Evolutionary conservation across 139 green algal genomes (phyloP).

Genomic region (Cymbomonas tetramitiformis): DNA sequence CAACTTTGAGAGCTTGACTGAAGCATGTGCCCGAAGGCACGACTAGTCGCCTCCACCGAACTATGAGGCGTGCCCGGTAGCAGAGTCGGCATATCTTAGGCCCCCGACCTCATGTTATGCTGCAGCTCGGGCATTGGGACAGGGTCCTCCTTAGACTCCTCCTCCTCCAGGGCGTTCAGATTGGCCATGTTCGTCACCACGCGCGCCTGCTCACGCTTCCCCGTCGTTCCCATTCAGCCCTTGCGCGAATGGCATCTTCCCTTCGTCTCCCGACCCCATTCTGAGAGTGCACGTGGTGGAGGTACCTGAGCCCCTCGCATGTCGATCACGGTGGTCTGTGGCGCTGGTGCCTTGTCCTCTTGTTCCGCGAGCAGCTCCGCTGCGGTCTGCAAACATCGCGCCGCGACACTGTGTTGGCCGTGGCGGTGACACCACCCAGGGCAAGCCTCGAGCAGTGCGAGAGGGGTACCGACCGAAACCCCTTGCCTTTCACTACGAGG

Average conservation of each 20-base stretch:
- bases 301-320: slow-evolving; percentile 71
- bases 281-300: neutral
- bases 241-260: slow-evolving; percentile 7
- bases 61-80: no score
- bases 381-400: no score
- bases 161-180: slow-evolving; percentile 41
- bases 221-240: slow-evolving; percentile 1
- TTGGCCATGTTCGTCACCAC: slow-evolving; percentile 79
- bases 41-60: no score
- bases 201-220: slow-evolving; percentile 33
- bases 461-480: no score
- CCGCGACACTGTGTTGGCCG: no score
- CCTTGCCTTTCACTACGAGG: no score
- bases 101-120: slow-evolving; percentile 97
- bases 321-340: slow-evolving; percentile 63
- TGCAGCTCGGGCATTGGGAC: slow-evolving; percentile 87
- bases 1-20: no score
- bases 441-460: no score
- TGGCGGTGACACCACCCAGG: no score
- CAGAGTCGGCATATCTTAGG: no score
- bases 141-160: slow-evolving; percentile 22
- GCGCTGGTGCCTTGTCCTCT: neutral
- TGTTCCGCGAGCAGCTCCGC: neutral
- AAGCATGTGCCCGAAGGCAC: no score
- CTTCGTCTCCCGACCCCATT: neutral